A percentile compares a stretch with the other conserved stretches of the same genome.
Conservation (phyloP, 768 basidiomycete species). For the Xerocomellus amylosporus region DNA sequence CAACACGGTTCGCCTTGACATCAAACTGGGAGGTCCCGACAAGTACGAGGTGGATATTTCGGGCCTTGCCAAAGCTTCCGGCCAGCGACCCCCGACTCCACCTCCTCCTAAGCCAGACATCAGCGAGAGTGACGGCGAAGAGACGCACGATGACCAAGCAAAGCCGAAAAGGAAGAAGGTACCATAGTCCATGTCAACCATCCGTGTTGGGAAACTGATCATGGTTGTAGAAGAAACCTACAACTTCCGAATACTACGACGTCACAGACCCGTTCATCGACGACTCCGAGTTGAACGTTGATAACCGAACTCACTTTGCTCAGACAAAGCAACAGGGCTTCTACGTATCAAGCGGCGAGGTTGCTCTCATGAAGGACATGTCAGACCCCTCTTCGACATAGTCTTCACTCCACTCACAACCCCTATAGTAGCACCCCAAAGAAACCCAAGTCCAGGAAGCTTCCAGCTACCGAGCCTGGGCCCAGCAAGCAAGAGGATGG, state of each 20-base stretch:
- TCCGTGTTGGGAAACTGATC: constrained; percentile 5
- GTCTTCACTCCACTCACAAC: constrained; percentile 14
- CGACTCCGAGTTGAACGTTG: constrained; percentile 88
- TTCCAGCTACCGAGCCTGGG: constrained; percentile 18
- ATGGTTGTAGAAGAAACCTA: constrained; percentile 44
- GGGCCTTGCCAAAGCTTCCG: constrained; percentile 55
- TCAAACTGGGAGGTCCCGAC: constrained; percentile 66
- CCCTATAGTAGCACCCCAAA: constrained; percentile 51
- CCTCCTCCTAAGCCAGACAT: constrained; percentile 46
- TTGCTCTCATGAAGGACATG: constrained; percentile 82
- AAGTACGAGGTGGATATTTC: constrained; percentile 74
- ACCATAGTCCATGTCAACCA: constrained; percentile 11
- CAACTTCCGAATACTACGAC: constrained; percentile 81
- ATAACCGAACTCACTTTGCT: constrained; percentile 87
- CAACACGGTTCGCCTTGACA: constrained; percentile 66
- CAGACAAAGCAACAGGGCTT: constrained; percentile 92
- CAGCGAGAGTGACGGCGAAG: constrained; percentile 57
- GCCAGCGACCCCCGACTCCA: constrained; percentile 63
- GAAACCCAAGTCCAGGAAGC: constrained; percentile 70
- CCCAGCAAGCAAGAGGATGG: constrained; percentile 37
- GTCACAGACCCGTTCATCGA: constrained; percentile 93
- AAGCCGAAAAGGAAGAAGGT: constrained; percentile 41
- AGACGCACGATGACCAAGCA: constrained; percentile 34
- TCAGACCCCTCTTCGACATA: constrained; percentile 18
- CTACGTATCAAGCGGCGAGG: constrained; percentile 86